Percentiles rank a stretch among this genome's conserved stretches.
phyloP scores from a whole-genome alignment of 257 asterid species.

The Solanum megistacrolobum region DNA sequence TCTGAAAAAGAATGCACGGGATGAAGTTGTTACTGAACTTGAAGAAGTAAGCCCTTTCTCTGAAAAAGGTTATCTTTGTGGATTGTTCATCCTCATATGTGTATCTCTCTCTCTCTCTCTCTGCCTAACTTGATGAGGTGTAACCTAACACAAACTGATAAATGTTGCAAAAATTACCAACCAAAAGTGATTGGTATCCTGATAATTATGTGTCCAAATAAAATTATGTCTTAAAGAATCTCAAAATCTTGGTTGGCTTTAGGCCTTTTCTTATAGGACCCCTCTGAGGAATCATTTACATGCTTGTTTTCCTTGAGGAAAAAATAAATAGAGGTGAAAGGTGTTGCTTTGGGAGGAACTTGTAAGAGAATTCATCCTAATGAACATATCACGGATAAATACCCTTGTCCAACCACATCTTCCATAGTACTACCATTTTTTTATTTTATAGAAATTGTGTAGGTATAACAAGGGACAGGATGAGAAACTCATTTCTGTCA shows the following conservation, averaged over 20 bases:
- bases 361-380: background rate
- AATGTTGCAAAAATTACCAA: background rate
- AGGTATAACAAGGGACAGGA: background rate
- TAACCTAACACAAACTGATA: background rate
- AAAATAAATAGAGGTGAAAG: background rate
- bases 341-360: background rate
- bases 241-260: background rate
- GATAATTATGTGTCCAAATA: background rate
- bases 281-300: background rate
- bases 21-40: slow-evolving; percentile 76
- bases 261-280: background rate
- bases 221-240: background rate
- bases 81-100: background rate
- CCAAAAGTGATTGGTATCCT: background rate
- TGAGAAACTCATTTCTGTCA: background rate
- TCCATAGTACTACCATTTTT: background rate
- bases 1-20: slow-evolving; percentile 76
- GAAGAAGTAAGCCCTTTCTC: slow-evolving; percentile 59
- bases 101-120: background rate
- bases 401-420: background rate
- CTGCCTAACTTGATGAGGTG: background rate
- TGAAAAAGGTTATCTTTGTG: background rate
- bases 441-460: background rate
- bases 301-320: background rate
- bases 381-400: background rate